Base-by-base conservation (phyloP, 2,329 filamentous ascomycete species). In the Aureobasidium sp. region DNA sequence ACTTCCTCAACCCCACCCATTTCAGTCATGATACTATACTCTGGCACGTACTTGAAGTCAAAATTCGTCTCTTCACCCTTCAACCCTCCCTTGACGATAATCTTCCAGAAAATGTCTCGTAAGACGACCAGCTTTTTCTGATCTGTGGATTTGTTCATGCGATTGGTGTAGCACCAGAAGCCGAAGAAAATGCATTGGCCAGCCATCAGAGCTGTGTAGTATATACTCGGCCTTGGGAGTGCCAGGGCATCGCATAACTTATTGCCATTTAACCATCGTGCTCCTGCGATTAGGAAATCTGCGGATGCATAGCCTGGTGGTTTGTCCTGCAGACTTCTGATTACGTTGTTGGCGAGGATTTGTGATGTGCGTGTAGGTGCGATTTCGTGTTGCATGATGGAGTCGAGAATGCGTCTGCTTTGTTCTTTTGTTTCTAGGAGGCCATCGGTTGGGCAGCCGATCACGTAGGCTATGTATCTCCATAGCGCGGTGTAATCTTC, bases 331-430 rank as follows among this genome's bases (percentile, higher is more conserved):
- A 92, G 77, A 3, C 82, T 82, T 3, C 82, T 79, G 66, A 93
- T 85, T 68, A 92, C 87, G 69, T 92, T 93, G 72, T 88, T 87
- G 3, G 87, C 87, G 30, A 93, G 78, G 7, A 86, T 77, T 50
- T 79, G 79, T 0, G 83, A 86, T 25, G 81, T 87, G 0, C 79
- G 74, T 0, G 83, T 85, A 0, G 89, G 89, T 30, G 81, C 70
- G 25, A 91, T 80, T 71, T 92, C 89, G 32, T 85, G 80, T 32
- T 83, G 74, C 21, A 90, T 72, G 1, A 91, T 75, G 0, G 81
- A 83, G 66, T 92, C 88, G 82, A 91, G 86, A 68, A 85, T 80
- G 2, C 77, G 76, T 66, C 81, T 84, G 2, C 86, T 85, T 36
- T 78, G 77, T 6, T 74, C 74, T 0, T 82, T 78, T 0, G 79